Base-by-base conservation (phyloP, 2,329 filamentous ascomycete genomes). In the Talaromyces amestolkiae region DNA sequence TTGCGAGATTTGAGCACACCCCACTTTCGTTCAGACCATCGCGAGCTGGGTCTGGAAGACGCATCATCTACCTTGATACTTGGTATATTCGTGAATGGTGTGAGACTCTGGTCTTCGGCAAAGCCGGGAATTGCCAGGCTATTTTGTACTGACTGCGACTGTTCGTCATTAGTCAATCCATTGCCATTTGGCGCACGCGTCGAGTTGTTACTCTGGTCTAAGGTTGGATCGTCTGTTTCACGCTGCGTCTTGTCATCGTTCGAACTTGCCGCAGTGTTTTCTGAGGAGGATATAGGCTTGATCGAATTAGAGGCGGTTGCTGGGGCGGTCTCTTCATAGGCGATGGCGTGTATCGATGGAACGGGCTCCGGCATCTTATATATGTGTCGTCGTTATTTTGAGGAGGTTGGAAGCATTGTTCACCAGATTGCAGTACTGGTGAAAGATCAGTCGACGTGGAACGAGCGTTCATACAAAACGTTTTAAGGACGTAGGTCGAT, bases 11-110 rank as follows among this genome's bases (percentile, higher is more conserved):
- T 72, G 56, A 79, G 68, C n/a, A 72, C 72, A 58, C 72, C 74
- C 79, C 73, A 80, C 77, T 72, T 81, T 66, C 77, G 78, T 71
- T 76, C 79, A 66, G 73, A 81, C 77, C 75, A 80, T 68, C 76
- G 77, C 67, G 77, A 82, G 63, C 77, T 76, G 7, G 77, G 77
- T 27, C 77, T 73, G 22, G 69, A 65, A 51, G 69, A 69, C 47
- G 69, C 60, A 58, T 79, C 78, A 59, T 80, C 75, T 61, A 80
- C 71, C 39, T 77, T 67, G 53, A 80, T 80, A 66, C 74, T 79
- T 58, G 78, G 78, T 45, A 80, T 75, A 60, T 75, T 77, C 61
- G 71, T 73, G 59, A 75, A 61, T 4, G 75, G 75, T 47, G 72
- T 72, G 39, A 75, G 65, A 59, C 70, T 76, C 17, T 69, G 68